phyloP scores from a whole-genome alignment of 495 filamentous ascomycete species.

The Daldinia childiae region DNA sequence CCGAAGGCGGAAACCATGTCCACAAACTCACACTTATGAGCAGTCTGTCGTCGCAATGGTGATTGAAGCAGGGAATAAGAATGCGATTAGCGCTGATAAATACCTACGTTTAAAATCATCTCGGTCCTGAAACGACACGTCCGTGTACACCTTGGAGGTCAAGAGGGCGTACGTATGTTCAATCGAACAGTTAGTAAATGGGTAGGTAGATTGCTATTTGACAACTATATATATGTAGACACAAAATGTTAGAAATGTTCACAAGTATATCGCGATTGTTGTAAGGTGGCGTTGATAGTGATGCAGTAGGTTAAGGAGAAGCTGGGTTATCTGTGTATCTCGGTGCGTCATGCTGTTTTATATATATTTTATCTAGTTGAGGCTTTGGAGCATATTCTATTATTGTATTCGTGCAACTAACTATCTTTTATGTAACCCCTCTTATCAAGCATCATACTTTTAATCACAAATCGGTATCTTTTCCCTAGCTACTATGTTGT shows the following conservation, averaged over 20 bases:
- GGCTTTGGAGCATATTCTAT: background rate
- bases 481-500: too few relatives aligned
- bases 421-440: too few relatives aligned
- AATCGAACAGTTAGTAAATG: background rate
- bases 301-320: too few relatives aligned
- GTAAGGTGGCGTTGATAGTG: background rate
- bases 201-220: background rate
- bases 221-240: background rate
- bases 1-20: background rate
- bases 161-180: background rate
- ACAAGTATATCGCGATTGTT: background rate
- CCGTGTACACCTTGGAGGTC: background rate
- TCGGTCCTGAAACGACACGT: background rate
- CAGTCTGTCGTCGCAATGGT: background rate
- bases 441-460: too few relatives aligned
- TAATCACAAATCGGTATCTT: too few relatives aligned
- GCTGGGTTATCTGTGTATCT: background rate
- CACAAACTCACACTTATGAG: background rate
- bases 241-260: background rate
- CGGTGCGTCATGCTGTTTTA: background rate
- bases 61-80: background rate
- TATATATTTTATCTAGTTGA: background rate
- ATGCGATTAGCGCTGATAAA: background rate
- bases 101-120: too few relatives aligned
- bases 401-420: too few relatives aligned